phyloP scores from a whole-genome alignment of 208 protist genomes.

The Leishmania tarentolae region DNA sequence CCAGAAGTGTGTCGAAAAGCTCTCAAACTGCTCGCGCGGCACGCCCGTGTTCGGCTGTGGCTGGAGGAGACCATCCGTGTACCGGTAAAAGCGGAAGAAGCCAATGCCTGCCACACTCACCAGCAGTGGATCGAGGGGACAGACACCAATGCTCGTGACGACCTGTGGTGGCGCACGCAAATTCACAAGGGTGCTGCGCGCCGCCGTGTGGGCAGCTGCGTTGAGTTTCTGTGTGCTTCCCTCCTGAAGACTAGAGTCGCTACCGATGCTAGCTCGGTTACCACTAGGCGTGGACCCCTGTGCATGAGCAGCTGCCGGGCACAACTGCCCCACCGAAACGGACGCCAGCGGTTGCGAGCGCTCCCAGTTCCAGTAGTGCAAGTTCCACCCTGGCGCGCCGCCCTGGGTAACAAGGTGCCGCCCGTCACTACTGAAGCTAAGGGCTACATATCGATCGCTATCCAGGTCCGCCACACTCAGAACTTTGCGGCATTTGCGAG shows the following conservation, averaged over 20 bases:
- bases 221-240: neutral
- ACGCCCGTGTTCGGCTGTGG: conserved; percentile 54
- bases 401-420: conserved; percentile 90
- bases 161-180: conserved; percentile 22
- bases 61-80: conserved; percentile 88
- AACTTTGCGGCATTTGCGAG: conserved; percentile 85
- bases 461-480: conserved; percentile 77
- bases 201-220: neutral
- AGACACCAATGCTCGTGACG: conserved; percentile 79
- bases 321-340: conserved; percentile 41
- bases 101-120: conserved; percentile 92
- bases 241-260: neutral
- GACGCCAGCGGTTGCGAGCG: conserved; percentile 84
- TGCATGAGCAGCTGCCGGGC: conserved; percentile 1
- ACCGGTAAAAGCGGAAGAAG: conserved; percentile 92
- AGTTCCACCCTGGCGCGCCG: conserved; percentile 75
- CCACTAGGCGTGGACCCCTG: neutral
- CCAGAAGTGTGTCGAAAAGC: conserved; percentile 94
- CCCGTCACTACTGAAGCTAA: conserved; percentile 88
- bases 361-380: conserved; percentile 93
- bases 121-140: conserved; percentile 84
- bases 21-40: conserved; percentile 59
- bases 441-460: conserved; percentile 75
- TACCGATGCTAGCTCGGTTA: neutral
- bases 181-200: neutral